These are phyloP conservation scores for Ophiostoma ips DNA, from an alignment of 2,329 filamentous ascomycete species.

Conservation along the genomic window DNA sequence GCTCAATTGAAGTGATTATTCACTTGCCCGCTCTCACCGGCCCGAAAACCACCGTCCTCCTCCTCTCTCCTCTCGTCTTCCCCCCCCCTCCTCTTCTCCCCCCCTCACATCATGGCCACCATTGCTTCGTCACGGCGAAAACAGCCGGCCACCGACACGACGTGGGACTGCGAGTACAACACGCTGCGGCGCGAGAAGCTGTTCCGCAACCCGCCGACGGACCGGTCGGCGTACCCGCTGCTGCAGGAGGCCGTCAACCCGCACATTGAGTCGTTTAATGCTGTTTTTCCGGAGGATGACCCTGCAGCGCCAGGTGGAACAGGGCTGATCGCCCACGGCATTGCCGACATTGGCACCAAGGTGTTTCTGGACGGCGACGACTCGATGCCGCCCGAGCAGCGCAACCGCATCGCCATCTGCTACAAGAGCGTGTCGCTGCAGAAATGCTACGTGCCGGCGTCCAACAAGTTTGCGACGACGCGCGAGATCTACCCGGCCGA, in stretches of 20 bases:
- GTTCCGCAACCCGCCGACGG: slow-evolving; percentile 76
- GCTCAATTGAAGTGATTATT: background rate
- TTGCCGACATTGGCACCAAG: slow-evolving; percentile 84
- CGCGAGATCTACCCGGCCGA: slow-evolving; percentile 83
- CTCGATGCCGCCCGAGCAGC: slow-evolving; percentile 39
- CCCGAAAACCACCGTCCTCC: no score
- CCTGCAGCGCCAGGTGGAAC: slow-evolving; percentile 16
- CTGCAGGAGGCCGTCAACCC: slow-evolving; percentile 77
- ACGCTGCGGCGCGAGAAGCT: slow-evolving; percentile 76
- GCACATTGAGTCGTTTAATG: slow-evolving; percentile 93
- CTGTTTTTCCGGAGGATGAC: slow-evolving; percentile 57
- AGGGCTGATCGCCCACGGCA: slow-evolving; percentile 51
- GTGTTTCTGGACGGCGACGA: slow-evolving; percentile 73
- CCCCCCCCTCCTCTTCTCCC: background rate
- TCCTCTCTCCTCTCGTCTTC: background rate
- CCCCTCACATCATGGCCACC: slow-evolving; percentile 6
- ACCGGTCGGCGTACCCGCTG: slow-evolving; percentile 76
- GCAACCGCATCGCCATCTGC: slow-evolving; percentile 65
- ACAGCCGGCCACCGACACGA: slow-evolving; percentile 39
- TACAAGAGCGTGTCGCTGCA: slow-evolving; percentile 73
- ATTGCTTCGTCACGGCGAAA: slow-evolving; percentile 11
- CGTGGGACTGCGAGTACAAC: slow-evolving; percentile 78
- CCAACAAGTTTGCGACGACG: slow-evolving; percentile 73
- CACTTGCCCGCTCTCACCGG: background rate
- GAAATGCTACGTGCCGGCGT: slow-evolving; percentile 62